phyloP scores from a whole-genome alignment of 176 grass and related monocot species.

The Aegilops speltoides region DNA sequence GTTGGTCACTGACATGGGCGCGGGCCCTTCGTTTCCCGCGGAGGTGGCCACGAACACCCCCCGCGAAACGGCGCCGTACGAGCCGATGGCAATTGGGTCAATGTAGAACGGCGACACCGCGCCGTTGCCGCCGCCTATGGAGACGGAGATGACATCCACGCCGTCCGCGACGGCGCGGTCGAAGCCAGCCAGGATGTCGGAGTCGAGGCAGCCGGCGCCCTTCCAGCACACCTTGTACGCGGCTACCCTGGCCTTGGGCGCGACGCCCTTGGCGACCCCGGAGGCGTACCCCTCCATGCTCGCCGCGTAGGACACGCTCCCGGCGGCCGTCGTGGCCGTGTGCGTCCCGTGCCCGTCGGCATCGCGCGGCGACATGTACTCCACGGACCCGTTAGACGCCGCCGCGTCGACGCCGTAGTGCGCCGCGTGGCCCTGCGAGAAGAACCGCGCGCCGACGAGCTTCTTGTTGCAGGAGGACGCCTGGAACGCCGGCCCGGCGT shows the following conservation, averaged over 20 bases:
- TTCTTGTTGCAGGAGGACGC: constrained; percentile 73
- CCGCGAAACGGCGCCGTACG: constrained; percentile 67
- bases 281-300: constrained; percentile 81
- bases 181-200: constrained; percentile 93
- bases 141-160: constrained; percentile 88
- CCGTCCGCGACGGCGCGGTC: constrained; percentile 91
- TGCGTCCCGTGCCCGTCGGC: constrained; percentile 92
- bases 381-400: constrained; percentile 59
- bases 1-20: constrained; percentile 82
- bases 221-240: constrained; percentile 97
- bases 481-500: constrained; percentile 51
- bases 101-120: constrained; percentile 75
- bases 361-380: constrained; percentile 84
- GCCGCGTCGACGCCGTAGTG: constrained; percentile 41
- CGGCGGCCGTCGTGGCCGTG: constrained; percentile 82
- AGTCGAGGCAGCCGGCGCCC: constrained; percentile 83
- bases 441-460: constrained; percentile 86
- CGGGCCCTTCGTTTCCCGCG: constrained; percentile 86
- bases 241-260: constrained; percentile 85
- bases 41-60: constrained; percentile 91
- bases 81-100: constrained; percentile 83
- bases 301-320: constrained; percentile 71
- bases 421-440: constrained; percentile 68
- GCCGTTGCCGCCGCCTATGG: constrained; percentile 78
- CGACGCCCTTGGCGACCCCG: constrained; percentile 90